Percentiles rank a stretch among this genome's conserved stretches.
phyloP scores from a whole-genome alignment of 1,139 yeast genomes.

The Candida sanyaensis region DNA sequence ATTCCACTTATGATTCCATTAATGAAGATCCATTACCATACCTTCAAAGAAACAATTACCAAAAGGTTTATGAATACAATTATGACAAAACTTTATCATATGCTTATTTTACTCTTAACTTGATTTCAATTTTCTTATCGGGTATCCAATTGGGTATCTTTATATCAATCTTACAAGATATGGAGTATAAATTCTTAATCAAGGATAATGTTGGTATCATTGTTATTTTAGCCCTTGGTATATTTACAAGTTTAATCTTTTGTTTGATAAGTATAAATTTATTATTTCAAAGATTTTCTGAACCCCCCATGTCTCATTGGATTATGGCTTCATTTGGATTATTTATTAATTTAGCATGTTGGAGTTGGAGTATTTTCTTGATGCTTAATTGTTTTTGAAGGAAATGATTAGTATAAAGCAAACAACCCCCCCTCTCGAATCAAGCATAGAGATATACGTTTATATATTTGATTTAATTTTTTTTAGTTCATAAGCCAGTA shows the following conservation, averaged over 20 bases:
- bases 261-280: constrained; percentile 35
- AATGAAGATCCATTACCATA: constrained; percentile 31
- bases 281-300: constrained; percentile 28
- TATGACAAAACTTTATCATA: constrained; percentile 40
- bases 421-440: too few relatives aligned
- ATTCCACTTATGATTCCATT: constrained; percentile 30
- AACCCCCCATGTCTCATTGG: constrained; percentile 29
- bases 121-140: constrained; percentile 38
- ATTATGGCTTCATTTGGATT: constrained; percentile 33
- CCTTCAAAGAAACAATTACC: constrained; percentile 20
- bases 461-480: neutral
- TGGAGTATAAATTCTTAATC: constrained; percentile 24
- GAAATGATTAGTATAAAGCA: neutral
- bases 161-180: constrained; percentile 31
- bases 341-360: constrained; percentile 26
- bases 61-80: constrained; percentile 29
- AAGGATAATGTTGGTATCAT: constrained; percentile 36
- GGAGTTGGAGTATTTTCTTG: constrained; percentile 21
- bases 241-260: constrained; percentile 34
- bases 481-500: too few relatives aligned
- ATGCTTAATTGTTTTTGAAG: constrained; percentile 7
- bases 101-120: constrained; percentile 38
- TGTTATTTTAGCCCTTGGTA: constrained; percentile 34
- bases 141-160: constrained; percentile 49
- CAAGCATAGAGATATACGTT: too few relatives aligned